phyloP scores from a whole-genome alignment of 2,329 filamentous ascomycete species.

The Claviceps sp. region DNA sequence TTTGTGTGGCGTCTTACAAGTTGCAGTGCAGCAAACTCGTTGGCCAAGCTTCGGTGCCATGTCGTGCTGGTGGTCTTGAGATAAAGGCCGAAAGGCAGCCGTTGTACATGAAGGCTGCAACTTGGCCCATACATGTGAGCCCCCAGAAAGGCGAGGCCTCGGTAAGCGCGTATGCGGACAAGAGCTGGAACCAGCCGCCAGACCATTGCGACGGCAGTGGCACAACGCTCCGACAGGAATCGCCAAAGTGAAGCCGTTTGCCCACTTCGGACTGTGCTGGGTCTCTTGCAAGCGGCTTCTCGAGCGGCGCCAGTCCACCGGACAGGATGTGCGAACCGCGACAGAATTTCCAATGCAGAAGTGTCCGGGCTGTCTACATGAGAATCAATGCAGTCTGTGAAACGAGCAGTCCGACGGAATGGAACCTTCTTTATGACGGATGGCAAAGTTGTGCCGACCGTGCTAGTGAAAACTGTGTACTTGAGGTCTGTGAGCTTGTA shows the following conservation, averaged over 20 bases:
- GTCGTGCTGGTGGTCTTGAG: not conserved
- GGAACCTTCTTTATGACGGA: not conserved
- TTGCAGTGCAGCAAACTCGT: constrained; percentile 3
- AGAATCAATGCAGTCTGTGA: not conserved
- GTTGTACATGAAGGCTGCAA: constrained; percentile 8
- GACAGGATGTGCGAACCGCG: not conserved
- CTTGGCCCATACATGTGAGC: constrained; percentile 6
- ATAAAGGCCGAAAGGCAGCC: constrained; percentile 10
- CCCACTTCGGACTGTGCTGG: not conserved
- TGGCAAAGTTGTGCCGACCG: not conserved
- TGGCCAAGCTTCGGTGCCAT: not conserved
- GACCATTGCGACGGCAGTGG: not conserved
- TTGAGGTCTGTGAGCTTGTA: not conserved
- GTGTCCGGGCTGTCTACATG: not conserved
- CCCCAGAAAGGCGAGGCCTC: not conserved
- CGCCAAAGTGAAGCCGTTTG: not conserved
- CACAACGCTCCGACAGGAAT: not conserved
- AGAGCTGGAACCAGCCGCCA: not conserved
- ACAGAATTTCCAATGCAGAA: not conserved
- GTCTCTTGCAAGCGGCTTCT: not conserved
- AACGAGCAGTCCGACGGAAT: not conserved
- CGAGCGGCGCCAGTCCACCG: not conserved
- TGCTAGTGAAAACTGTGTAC: not conserved
- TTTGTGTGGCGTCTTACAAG: constrained; percentile 2
- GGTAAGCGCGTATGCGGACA: constrained; percentile 1